Evolutionary conservation across 371 early-diverging fungal species (phyloP), one percentile per base, ranked within the genome.

Genomic region (Nematocida ausubeli): DNA sequence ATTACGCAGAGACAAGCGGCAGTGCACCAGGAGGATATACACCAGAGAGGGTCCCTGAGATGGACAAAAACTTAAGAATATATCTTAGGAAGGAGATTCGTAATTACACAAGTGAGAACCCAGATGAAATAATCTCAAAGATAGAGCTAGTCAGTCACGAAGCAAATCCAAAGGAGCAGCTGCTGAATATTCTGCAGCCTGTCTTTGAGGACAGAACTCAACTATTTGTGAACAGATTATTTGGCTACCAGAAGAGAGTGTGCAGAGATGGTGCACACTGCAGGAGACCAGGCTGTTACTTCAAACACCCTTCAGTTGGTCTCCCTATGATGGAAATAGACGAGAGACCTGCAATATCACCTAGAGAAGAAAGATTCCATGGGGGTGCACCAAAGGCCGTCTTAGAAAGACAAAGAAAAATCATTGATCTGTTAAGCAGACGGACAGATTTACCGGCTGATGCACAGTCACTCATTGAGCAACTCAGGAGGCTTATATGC

Each of bases 161-260:
- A 51, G n/a, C 6, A 16, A 19, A 35, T 26, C 26, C 56, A 51
- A 69, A 66, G n/a, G 47, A 57, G 22, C 70, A 66, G 19, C 50
- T 83, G 19, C 22, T 58, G 4, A 65, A 62, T 14, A 63, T 60
- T 7, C 40, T 85, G 26, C 56, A 62, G 19, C 82, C 82, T 30
- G 40, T 82, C 4, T 44, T 85, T 26, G 60, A 73, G 66, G 80
- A 81, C 5, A 81, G 80, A 44, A 71, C 81, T 2, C 70, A 60
- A 58, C 9, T 47, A 19, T 58, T 85, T 60, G 80, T 85, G n/a
- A 71, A 68, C 47, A 81, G 73, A 44, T 52, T 85, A 7, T 82
- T 83, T 54, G 73, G 71, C n/a, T 83, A 80, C 63, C 73, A 70
- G 64, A 82, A 81, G 49, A 69, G 58, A 69, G 14, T 39, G 0